Evolutionary conservation across 148 eudicot species (phyloP).

Genomic region (Heliamphora exappendiculata): DNA sequence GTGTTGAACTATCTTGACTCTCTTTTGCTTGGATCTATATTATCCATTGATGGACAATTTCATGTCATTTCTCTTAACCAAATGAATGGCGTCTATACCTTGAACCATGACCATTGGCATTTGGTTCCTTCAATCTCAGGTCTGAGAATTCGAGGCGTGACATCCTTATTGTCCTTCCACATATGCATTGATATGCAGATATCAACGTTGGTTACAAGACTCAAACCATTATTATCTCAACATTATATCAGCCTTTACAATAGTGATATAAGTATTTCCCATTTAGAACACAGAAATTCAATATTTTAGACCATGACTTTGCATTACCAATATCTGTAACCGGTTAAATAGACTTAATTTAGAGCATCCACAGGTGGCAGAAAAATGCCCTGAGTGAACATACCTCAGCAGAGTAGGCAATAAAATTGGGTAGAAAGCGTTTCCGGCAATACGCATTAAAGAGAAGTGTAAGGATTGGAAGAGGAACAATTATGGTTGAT

Average conservation of each 20-base stretch:
- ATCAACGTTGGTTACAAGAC: not conserved
- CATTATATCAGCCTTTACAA: not conserved
- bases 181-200: not conserved
- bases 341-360: not conserved
- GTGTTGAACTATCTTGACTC: too few relatives aligned
- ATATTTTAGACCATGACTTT: not conserved
- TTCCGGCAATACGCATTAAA: slow-evolving; percentile 73
- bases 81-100: too few relatives aligned
- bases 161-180: too few relatives aligned
- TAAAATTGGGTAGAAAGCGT: slow-evolving; percentile 65
- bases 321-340: not conserved
- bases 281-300: not conserved
- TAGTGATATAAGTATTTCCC: not conserved
- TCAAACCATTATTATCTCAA: not conserved
- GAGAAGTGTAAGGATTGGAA: slow-evolving; percentile 58
- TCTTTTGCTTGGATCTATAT: too few relatives aligned
- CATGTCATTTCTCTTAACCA: not conserved
- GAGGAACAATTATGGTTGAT: slow-evolving; percentile 48
- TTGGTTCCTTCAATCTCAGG: too few relatives aligned
- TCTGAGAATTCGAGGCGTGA: too few relatives aligned
- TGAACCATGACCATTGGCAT: too few relatives aligned
- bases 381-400: not conserved
- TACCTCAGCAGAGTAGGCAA: slow-evolving; percentile 63
- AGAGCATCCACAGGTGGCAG: not conserved
- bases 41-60: not conserved